These are phyloP conservation scores for Gossypium herbaceum DNA, from an alignment of 345 rosid species.

Conservation along the genomic window DNA sequence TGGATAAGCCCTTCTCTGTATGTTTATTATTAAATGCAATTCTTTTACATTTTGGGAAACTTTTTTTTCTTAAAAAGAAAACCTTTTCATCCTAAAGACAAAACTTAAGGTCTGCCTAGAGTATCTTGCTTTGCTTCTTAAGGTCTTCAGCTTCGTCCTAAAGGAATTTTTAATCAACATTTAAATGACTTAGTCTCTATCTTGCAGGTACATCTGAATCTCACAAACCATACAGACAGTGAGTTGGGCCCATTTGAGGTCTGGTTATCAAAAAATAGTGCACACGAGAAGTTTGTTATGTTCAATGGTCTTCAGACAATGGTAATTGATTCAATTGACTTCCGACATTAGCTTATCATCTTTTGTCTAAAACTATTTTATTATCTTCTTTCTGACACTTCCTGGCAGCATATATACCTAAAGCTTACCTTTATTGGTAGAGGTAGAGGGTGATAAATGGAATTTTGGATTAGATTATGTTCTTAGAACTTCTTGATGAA, in stretches of 20 bases:
- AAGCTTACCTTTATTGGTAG: neutral
- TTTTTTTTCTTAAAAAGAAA: neutral
- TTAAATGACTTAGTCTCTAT: neutral
- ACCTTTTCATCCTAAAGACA: neutral
- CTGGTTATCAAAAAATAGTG: conserved; percentile 55
- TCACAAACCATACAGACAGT: conserved; percentile 69
- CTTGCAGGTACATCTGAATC: conserved; percentile 64
- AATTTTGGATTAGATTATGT: neutral
- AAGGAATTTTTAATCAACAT: neutral
- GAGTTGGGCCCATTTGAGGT: conserved; percentile 82
- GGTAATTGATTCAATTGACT: conserved; percentile 40
- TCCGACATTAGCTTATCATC: neutral
- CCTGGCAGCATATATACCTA: neutral
- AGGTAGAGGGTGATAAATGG: neutral
- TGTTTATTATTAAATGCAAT: neutral
- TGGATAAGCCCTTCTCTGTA: conserved; percentile 62
- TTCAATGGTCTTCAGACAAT: conserved; percentile 74
- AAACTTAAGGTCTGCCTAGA: neutral
- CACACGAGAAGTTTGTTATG: conserved; percentile 57
- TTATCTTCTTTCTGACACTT: neutral
- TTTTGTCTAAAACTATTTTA: neutral
- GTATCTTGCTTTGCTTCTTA: neutral
- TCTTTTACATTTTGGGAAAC: neutral
- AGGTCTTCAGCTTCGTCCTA: neutral
- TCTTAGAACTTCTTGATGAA: neutral